phyloP scores from a whole-genome alignment of 495 filamentous ascomycete species.

The Podospora pseudocomata region DNA sequence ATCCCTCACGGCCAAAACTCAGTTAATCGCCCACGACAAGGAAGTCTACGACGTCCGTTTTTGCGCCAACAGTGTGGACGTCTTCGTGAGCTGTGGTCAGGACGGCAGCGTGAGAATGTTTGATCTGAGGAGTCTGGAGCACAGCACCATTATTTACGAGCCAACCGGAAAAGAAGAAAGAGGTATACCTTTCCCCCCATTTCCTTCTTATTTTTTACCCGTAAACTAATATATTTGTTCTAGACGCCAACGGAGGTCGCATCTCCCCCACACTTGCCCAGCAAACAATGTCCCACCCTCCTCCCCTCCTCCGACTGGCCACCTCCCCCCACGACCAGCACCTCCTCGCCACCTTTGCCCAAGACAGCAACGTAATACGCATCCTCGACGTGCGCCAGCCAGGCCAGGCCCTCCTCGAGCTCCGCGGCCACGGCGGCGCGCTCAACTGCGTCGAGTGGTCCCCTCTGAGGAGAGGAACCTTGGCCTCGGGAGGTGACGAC shows the following conservation, averaged over 20 bases:
- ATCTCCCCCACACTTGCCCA: slow-evolving; percentile 63
- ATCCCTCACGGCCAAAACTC: slow-evolving; percentile 94
- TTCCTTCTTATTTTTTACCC: neutral
- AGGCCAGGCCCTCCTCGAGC: slow-evolving; percentile 87
- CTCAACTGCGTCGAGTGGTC: slow-evolving; percentile 97
- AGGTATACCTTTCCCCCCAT: slow-evolving; percentile 47
- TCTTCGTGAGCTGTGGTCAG: slow-evolving; percentile 96
- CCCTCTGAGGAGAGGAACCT: slow-evolving; percentile 74
- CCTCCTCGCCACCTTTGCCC: slow-evolving; percentile 91
- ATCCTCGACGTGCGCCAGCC: slow-evolving; percentile 97
- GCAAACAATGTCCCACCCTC: slow-evolving; percentile 74
- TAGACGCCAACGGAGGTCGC: slow-evolving; percentile 46
- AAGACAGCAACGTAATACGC: slow-evolving; percentile 87
- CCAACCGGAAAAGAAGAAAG: slow-evolving; percentile 85
- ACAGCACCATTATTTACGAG: slow-evolving; percentile 99
- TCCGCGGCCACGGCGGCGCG: slow-evolving; percentile 82
- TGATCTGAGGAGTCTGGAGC: slow-evolving; percentile 91
- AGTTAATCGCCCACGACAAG: slow-evolving; percentile 97
- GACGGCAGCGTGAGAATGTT: slow-evolving; percentile 99
- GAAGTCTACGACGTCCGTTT: slow-evolving; percentile 98
- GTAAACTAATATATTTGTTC: slow-evolving; percentile 20
- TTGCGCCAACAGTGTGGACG: slow-evolving; percentile 91
- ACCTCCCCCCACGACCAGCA: slow-evolving; percentile 96
- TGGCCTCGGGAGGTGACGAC: slow-evolving; percentile 92
- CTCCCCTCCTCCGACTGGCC: slow-evolving; percentile 80